These are phyloP conservation scores for Candida sanyaensis DNA, from an alignment of 1,139 yeast species.

Conservation along the genomic window DNA sequence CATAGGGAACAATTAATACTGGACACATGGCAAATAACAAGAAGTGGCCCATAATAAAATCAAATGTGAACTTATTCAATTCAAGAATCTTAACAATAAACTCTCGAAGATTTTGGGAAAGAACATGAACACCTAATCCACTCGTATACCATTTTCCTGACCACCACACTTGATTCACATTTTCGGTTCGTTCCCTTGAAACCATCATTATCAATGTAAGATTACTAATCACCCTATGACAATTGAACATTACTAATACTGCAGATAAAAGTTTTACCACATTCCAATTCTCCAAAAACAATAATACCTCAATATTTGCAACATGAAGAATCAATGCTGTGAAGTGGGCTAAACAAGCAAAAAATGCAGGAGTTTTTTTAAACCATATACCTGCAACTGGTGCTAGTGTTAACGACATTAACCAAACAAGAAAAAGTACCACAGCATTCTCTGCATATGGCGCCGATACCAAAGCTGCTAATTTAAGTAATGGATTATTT, in stretches of 20 bases:
- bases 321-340: conserved; percentile 55
- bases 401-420: conserved; percentile 49
- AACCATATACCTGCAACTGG: conserved; percentile 44
- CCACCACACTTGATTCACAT: conserved; percentile 80
- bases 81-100: conserved; percentile 68
- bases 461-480: conserved; percentile 48
- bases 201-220: conserved; percentile 46
- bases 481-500: conserved; percentile 55
- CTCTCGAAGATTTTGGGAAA: conserved; percentile 74
- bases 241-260: conserved; percentile 51
- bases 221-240: conserved; percentile 48
- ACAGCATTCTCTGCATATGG: conserved; percentile 56
- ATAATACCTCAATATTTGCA: conserved; percentile 57
- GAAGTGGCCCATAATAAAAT: conserved; percentile 68
- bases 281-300: conserved; percentile 66
- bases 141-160: conserved; percentile 71
- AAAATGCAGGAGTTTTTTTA: conserved; percentile 31
- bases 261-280: conserved; percentile 59
- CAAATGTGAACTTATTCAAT: conserved; percentile 67
- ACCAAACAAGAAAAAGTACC: conserved; percentile 43
- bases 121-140: conserved; percentile 57
- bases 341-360: conserved; percentile 56
- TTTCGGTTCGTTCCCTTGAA: conserved; percentile 61
- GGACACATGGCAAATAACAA: conserved; percentile 65
- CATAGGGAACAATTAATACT: conserved; percentile 62